Evolutionary conservation across 495 filamentous ascomycete species (phyloP).

Genomic region (Lepidopterella palustris): DNA sequence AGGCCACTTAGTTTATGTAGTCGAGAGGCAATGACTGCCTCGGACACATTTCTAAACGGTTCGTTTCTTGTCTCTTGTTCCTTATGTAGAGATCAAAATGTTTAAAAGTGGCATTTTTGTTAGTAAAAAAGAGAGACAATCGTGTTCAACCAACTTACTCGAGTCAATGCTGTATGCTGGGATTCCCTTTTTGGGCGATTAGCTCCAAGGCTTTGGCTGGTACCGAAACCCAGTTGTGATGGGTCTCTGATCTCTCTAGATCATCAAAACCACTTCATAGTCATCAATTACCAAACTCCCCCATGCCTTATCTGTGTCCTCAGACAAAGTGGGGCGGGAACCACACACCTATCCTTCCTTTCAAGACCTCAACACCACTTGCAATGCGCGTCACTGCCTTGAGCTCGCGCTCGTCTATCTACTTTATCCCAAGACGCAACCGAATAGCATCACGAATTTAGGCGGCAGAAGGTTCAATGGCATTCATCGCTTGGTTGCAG

Average conservation of each 20-base stretch:
- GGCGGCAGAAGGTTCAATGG: conserved; percentile 8
- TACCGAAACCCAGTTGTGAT: neutral
- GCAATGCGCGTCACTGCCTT: neutral
- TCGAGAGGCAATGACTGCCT: too few relatives aligned
- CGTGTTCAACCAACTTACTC: too few relatives aligned
- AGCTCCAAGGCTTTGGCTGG: neutral
- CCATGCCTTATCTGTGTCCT: neutral
- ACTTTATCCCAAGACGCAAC: neutral
- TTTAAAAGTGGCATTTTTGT: too few relatives aligned
- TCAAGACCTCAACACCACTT: neutral
- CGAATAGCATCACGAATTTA: neutral
- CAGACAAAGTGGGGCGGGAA: neutral
- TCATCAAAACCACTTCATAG: neutral
- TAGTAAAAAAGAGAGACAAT: too few relatives aligned
- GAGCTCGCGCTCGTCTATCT: neutral
- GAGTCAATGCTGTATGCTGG: too few relatives aligned
- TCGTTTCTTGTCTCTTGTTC: too few relatives aligned
- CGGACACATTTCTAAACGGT: too few relatives aligned
- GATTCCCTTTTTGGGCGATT: too few relatives aligned
- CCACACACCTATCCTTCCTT: neutral
- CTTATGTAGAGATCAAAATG: too few relatives aligned
- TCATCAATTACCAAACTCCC: neutral
- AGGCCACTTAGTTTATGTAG: too few relatives aligned
- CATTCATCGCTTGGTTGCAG: conserved; percentile 1
- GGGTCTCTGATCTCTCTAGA: neutral